Conservation (phyloP, 2,329 filamentous ascomycete species). For the Xylariaceae sp. region DNA sequence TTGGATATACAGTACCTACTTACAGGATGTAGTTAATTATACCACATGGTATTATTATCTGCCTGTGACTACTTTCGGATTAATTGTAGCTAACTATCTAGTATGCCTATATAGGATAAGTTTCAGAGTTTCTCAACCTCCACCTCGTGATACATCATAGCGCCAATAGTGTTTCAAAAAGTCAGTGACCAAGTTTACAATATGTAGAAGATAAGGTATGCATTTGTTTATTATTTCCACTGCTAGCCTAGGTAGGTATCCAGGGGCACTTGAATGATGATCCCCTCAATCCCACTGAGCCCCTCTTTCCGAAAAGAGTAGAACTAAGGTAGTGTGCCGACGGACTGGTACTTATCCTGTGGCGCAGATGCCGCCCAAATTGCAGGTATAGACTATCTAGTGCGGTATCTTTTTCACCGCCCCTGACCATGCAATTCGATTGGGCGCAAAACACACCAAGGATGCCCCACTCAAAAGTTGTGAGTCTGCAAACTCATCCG, state of each 20-base stretch:
- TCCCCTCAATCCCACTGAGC: neutral
- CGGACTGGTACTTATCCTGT: slow-evolving; percentile 7
- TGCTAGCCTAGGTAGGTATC: no score
- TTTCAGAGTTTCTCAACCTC: no score
- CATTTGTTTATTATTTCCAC: no score
- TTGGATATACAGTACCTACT: neutral
- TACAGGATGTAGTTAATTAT: neutral
- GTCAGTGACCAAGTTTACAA: no score
- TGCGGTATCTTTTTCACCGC: slow-evolving; percentile 22
- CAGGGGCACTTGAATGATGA: slow-evolving; percentile 6
- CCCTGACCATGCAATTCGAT: slow-evolving; percentile 14
- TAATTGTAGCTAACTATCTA: slow-evolving; percentile 8
- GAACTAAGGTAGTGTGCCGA: neutral
- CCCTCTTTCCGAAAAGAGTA: slow-evolving; percentile 17
- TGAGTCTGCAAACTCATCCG: slow-evolving; percentile 15
- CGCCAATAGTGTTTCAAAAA: no score
- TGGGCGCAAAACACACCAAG: slow-evolving; percentile 20
- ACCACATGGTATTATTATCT: neutral
- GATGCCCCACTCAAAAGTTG: slow-evolving; percentile 7
- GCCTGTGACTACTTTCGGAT: slow-evolving; percentile 13
- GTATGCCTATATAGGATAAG: no score
- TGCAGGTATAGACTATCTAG: neutral
- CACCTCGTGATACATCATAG: no score
- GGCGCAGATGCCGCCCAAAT: neutral
- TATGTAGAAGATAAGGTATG: no score